These are phyloP conservation scores for Hypoxylon crocopeplum DNA, from an alignment of 495 filamentous ascomycete genomes.

Conservation along the genomic window DNA sequence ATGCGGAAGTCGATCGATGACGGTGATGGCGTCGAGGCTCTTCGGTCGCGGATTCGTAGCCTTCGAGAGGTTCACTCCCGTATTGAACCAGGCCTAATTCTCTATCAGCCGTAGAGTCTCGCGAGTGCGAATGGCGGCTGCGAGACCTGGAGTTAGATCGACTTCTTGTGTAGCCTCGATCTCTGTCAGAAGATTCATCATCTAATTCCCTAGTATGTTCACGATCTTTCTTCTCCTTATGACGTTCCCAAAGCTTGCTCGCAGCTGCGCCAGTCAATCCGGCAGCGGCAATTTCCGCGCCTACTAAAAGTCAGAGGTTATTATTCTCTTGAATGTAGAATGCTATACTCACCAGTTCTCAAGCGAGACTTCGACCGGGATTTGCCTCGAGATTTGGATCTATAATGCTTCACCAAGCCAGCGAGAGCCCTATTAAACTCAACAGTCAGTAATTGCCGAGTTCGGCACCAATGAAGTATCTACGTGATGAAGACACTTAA, in stretches of 20 bases:
- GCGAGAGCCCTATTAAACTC: conserved; percentile 61
- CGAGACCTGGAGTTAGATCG: conserved; percentile 57
- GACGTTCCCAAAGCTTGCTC: conserved; percentile 81
- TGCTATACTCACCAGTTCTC: conserved; percentile 44
- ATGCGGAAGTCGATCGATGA: conserved; percentile 46
- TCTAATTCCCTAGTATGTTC: conserved; percentile 46
- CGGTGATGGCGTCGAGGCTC: conserved; percentile 31
- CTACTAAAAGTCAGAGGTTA: conserved; percentile 31
- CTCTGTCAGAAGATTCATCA: conserved; percentile 41
- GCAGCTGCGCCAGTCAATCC: conserved; percentile 80
- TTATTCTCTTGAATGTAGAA: not conserved
- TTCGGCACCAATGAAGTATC: not conserved
- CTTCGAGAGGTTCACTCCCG: conserved; percentile 51
- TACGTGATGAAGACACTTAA: not conserved
- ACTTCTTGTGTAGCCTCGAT: conserved; percentile 55
- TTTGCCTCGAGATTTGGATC: conserved; percentile 61
- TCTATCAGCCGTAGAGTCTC: conserved; percentile 62
- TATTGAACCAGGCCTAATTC: conserved; percentile 75
- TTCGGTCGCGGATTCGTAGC: conserved; percentile 44
- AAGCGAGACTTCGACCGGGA: conserved; percentile 65
- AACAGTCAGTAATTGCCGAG: conserved; percentile 12
- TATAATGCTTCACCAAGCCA: conserved; percentile 76
- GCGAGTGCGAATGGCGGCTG: conserved; percentile 45
- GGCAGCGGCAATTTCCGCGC: conserved; percentile 71
- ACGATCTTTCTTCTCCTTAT: conserved; percentile 71